phyloP scores from a whole-genome alignment of 2,329 filamentous ascomycete species.

The Aspergillus quadricinctus region DNA sequence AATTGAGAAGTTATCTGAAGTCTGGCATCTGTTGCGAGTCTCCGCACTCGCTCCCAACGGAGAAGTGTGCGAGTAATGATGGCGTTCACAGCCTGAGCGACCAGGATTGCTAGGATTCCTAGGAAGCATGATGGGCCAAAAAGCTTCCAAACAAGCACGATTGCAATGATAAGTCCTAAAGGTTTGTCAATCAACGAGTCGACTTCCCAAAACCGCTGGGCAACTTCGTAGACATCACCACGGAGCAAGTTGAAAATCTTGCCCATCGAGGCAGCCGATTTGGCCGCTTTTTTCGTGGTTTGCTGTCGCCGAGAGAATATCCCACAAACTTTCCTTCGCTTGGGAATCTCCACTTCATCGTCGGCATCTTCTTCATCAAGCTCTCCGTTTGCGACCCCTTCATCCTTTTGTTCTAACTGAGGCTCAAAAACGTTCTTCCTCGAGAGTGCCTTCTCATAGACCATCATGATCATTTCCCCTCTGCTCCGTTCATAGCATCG shows the following conservation, averaged over 20 bases:
- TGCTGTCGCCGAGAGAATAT: slow-evolving; percentile 20
- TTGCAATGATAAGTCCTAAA: slow-evolving; percentile 68
- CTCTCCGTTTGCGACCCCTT: slow-evolving; percentile 9
- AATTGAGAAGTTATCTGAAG: slow-evolving; percentile 80
- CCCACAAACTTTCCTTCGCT: slow-evolving; percentile 24
- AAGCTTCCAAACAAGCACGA: slow-evolving; percentile 69
- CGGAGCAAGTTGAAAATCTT: slow-evolving; percentile 88
- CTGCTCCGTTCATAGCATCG: slow-evolving; percentile 78
- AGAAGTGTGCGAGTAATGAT: slow-evolving; percentile 63
- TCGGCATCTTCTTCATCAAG: slow-evolving; percentile 4
- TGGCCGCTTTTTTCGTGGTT: slow-evolving; percentile 28
- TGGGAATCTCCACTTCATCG: slow-evolving; percentile 10
- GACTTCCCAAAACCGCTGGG: slow-evolving; percentile 75
- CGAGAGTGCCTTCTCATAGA: slow-evolving; percentile 72
- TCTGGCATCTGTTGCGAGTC: slow-evolving; percentile 69
- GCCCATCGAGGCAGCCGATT: slow-evolving; percentile 71
- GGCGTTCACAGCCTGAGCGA: slow-evolving; percentile 67
- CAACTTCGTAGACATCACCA: slow-evolving; percentile 41
- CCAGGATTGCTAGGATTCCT: slow-evolving; percentile 64
- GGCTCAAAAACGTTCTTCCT: slow-evolving; percentile 54
- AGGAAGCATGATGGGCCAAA: slow-evolving; percentile 76
- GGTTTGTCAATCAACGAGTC: slow-evolving; percentile 71
- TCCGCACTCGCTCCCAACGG: slow-evolving; percentile 64
- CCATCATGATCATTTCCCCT: slow-evolving; percentile 80
- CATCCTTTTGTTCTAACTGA: slow-evolving; percentile 27